Evolutionary conservation across 495 filamentous ascomycete genomes (phyloP).

Genomic region (Usnea hakonensis): DNA sequence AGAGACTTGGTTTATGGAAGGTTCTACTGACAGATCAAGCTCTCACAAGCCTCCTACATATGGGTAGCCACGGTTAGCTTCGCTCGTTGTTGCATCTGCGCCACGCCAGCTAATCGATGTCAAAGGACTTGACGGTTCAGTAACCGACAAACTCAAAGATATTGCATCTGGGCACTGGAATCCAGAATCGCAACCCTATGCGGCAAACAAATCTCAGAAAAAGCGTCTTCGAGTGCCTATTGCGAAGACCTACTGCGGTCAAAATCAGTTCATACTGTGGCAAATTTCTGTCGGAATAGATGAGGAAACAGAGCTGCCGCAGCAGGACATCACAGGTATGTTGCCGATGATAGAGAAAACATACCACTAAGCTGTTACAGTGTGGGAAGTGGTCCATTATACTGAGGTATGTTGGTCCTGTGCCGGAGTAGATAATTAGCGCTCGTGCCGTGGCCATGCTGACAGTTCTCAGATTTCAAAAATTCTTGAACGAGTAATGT

Average conservation of each 20-base stretch:
- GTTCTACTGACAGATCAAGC: slow-evolving; percentile 32
- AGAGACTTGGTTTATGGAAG: slow-evolving; percentile 34
- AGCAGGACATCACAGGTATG: slow-evolving; percentile 18
- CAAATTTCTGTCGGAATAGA: slow-evolving; percentile 31
- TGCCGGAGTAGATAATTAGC: not conserved
- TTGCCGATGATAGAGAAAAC: not conserved
- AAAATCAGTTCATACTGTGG: slow-evolving; percentile 29
- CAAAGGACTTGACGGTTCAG: slow-evolving; percentile 13
- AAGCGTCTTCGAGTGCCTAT: slow-evolving; percentile 20
- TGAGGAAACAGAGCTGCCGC: slow-evolving; percentile 21
- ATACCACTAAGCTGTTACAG: slow-evolving; percentile 13
- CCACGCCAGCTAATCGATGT: not conserved
- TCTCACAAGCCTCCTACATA: slow-evolving; percentile 23
- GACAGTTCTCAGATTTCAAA: not conserved
- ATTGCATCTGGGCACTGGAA: slow-evolving; percentile 31
- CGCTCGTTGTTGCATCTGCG: not conserved
- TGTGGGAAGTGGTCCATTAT: slow-evolving; percentile 10
- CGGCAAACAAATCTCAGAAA: slow-evolving; percentile 14
- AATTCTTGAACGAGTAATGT: slow-evolving; percentile 1
- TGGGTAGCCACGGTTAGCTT: slow-evolving; percentile 2
- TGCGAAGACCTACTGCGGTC: slow-evolving; percentile 7
- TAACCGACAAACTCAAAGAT: slow-evolving; percentile 24
- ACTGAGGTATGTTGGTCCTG: not conserved
- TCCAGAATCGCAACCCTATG: not conserved
- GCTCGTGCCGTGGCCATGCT: not conserved